Evolutionary conservation across 1,139 yeast species (phyloP).

Genomic region (Geotrichum cucujoidarum): DNA sequence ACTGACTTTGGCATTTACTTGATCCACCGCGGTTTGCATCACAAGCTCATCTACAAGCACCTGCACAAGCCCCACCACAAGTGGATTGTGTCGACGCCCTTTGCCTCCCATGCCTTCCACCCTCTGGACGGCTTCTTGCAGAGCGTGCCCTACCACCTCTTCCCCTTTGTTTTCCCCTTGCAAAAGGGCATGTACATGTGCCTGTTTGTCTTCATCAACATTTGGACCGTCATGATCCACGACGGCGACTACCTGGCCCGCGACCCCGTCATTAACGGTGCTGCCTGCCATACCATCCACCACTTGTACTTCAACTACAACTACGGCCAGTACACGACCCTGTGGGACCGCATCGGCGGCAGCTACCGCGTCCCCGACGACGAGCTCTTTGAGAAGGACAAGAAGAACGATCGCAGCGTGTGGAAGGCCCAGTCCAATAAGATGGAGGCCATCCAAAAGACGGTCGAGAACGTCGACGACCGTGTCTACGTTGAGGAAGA

Average conservation of each 20-base stretch:
- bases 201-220: slow-evolving; percentile 83
- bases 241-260: slow-evolving; percentile 94
- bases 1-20: slow-evolving; percentile 90
- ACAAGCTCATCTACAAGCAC: slow-evolving; percentile 78
- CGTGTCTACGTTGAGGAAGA: slow-evolving; percentile 45
- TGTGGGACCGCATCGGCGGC: slow-evolving; percentile 95
- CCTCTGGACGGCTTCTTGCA: slow-evolving; percentile 95
- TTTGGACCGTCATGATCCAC: slow-evolving; percentile 98
- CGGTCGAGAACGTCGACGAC: slow-evolving; percentile 70
- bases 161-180: slow-evolving; percentile 85
- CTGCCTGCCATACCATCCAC: slow-evolving; percentile 97
- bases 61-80: slow-evolving; percentile 98
- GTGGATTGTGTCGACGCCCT: slow-evolving; percentile 98
- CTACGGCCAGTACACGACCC: slow-evolving; percentile 95
- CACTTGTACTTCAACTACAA: slow-evolving; percentile 95
- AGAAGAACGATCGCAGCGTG: slow-evolving; percentile 52
- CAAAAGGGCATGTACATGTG: slow-evolving; percentile 78
- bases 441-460: slow-evolving; percentile 75
- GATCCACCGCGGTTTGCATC: slow-evolving; percentile 88
- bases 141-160: slow-evolving; percentile 87
- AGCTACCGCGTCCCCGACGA: slow-evolving; percentile 90
- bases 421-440: slow-evolving; percentile 71
- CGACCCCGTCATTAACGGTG: slow-evolving; percentile 92
- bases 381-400: slow-evolving; percentile 66
- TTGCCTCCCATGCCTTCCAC: slow-evolving; percentile 97